phyloP scores from a whole-genome alignment of 176 grass and related monocot genomes.

The Chloris gayana region DNA sequence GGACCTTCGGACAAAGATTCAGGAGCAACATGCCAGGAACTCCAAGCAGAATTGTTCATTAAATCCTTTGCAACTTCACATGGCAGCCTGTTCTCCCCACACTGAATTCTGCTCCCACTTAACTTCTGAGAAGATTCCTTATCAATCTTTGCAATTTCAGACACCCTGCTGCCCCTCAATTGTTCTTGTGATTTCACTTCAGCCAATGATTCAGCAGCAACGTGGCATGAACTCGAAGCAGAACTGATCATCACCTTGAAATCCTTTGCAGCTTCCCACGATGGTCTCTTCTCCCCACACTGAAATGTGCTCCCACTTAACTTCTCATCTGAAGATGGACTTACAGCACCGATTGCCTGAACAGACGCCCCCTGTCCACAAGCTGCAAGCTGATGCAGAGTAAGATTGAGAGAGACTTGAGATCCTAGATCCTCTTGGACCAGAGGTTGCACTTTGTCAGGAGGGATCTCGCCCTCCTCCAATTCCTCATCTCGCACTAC shows the following conservation, averaged over 20 bases:
- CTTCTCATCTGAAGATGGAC: not conserved
- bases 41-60: not conserved
- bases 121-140: not conserved
- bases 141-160: not conserved
- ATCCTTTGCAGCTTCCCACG: slow-evolving; percentile 19
- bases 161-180: not conserved
- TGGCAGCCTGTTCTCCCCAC: not conserved
- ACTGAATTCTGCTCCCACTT: not conserved
- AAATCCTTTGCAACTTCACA: slow-evolving; percentile 14
- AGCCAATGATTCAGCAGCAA: slow-evolving; percentile 18
- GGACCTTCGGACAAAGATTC: slow-evolving; percentile 21
- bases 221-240: not conserved
- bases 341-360: not conserved
- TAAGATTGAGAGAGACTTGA: not conserved
- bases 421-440: not conserved
- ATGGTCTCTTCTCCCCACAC: not conserved
- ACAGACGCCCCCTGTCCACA: not conserved
- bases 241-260: slow-evolving; percentile 13
- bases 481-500: not conserved
- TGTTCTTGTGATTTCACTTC: slow-evolving; percentile 13
- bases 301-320: not conserved
- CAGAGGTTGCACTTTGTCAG: not conserved
- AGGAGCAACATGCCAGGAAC: not conserved
- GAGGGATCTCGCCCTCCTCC: slow-evolving; percentile 18
- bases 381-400: not conserved